These are phyloP conservation scores for Ensete ventricosum DNA, from an alignment of 176 grass and related monocot species.

Conservation along the genomic window DNA sequence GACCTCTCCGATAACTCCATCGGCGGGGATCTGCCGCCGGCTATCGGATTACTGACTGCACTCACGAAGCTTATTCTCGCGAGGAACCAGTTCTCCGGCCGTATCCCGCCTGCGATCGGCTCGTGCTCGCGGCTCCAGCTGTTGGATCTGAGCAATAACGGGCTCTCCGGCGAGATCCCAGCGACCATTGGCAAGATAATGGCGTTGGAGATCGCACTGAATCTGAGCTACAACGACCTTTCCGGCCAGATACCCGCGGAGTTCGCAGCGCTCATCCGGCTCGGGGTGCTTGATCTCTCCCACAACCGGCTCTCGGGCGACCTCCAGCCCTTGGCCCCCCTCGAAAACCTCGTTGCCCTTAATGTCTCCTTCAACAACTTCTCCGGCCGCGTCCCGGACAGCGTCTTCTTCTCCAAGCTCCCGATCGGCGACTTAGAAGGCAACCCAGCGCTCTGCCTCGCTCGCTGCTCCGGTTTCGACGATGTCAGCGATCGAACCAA, in stretches of 20 bases:
- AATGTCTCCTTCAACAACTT: constrained; percentile 64
- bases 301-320: constrained; percentile 55
- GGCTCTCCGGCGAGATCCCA: constrained; percentile 49
- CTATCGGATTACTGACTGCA: constrained; percentile 46
- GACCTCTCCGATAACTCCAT: constrained; percentile 77
- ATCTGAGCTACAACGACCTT: constrained; percentile 63
- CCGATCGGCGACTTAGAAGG: constrained; percentile 63
- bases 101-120: constrained; percentile 54
- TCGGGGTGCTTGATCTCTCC: constrained; percentile 48
- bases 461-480: constrained; percentile 38
- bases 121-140: constrained; percentile 65
- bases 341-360: constrained; percentile 51
- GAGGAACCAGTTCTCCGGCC: constrained; percentile 41
- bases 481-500: constrained; percentile 7
- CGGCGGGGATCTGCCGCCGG: constrained; percentile 33
- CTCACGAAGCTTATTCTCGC: constrained; percentile 64
- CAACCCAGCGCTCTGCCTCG: constrained; percentile 57
- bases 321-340: constrained; percentile 38
- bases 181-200: constrained; percentile 61
- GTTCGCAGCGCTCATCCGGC: constrained; percentile 34
- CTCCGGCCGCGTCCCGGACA: constrained; percentile 47
- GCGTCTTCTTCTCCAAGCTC: constrained; percentile 72
- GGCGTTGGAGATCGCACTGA: constrained; percentile 60
- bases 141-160: constrained; percentile 64
- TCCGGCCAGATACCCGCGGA: constrained; percentile 47